These are phyloP conservation scores for Chloris gayana DNA, from an alignment of 176 grass and related monocot genomes.

Conservation along the genomic window DNA sequence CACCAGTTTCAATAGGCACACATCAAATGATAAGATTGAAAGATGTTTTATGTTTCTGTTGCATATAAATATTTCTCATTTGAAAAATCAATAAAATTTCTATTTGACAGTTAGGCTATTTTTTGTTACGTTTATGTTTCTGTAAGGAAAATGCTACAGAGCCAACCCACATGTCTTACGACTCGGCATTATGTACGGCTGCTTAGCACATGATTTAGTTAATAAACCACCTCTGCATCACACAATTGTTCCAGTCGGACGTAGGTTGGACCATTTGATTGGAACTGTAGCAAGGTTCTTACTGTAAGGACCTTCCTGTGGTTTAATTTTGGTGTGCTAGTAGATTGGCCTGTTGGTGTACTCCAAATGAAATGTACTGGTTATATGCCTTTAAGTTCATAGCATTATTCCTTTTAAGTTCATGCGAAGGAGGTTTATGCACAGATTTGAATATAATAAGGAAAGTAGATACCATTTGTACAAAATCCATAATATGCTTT, in stretches of 20 bases:
- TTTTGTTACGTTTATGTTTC: neutral
- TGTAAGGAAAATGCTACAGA: no score
- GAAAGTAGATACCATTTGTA: neutral
- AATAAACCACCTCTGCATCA: no score
- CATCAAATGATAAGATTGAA: neutral
- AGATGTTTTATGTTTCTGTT: constrained; percentile 15
- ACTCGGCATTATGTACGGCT: no score
- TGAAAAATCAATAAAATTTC: neutral
- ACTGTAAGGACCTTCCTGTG: neutral
- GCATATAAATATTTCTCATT: neutral
- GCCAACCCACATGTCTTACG: no score
- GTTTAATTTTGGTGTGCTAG: neutral
- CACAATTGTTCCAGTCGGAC: no score
- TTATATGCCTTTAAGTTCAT: no score
- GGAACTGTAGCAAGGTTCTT: no score
- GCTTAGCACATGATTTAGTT: no score
- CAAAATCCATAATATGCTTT: constrained; percentile 26
- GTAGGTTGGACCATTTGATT: no score
- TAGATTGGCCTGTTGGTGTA: neutral
- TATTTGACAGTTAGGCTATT: neutral
- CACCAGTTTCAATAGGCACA: neutral
- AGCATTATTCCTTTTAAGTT: neutral
- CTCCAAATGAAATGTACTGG: constrained; percentile 1
- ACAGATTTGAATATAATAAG: neutral
- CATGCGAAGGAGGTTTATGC: neutral